Evolutionary conservation across 257 asterid species (phyloP).

Genomic region (Solanum lycopersicoides): DNA sequence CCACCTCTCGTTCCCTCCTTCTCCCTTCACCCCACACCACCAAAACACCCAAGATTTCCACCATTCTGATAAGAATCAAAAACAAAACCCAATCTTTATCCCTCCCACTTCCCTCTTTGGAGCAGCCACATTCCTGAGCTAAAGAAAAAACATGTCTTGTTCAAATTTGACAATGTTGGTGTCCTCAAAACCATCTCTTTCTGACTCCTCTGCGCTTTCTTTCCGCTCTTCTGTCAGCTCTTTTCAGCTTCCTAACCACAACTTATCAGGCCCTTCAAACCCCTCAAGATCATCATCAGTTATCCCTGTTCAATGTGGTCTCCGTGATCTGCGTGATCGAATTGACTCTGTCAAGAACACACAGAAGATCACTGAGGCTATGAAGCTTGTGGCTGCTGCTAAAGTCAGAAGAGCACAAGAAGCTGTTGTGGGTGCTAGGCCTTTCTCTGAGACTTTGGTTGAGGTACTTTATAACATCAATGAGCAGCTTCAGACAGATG

Average conservation of each 20-base stretch:
- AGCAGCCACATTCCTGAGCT: conserved; percentile 17
- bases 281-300: conserved; percentile 36
- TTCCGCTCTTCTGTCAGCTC: conserved; percentile 62
- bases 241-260: conserved; percentile 39
- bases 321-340: conserved; percentile 80
- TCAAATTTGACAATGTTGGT: conserved; percentile 70
- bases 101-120: conserved; percentile 4
- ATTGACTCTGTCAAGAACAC: conserved; percentile 80
- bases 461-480: conserved; percentile 89
- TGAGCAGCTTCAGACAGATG: conserved; percentile 79
- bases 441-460: conserved; percentile 83
- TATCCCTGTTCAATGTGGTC: conserved; percentile 55
- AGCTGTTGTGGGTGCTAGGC: conserved; percentile 84
- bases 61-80: conserved; percentile 23
- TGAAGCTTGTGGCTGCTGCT: conserved; percentile 97
- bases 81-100: conserved; percentile 1
- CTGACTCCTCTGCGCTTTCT: conserved; percentile 49
- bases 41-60: conserved; percentile 11
- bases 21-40: conserved; percentile 27
- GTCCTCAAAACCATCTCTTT: conserved; percentile 61
- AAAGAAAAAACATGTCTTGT: conserved; percentile 47
- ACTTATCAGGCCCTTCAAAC: conserved; percentile 16
- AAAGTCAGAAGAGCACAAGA: conserved; percentile 92
- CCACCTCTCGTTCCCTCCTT: conserved; percentile 55
- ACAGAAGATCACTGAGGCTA: conserved; percentile 89